phyloP scores from a whole-genome alignment of 768 basidiomycete genomes.

The Lentinula sp. region DNA sequence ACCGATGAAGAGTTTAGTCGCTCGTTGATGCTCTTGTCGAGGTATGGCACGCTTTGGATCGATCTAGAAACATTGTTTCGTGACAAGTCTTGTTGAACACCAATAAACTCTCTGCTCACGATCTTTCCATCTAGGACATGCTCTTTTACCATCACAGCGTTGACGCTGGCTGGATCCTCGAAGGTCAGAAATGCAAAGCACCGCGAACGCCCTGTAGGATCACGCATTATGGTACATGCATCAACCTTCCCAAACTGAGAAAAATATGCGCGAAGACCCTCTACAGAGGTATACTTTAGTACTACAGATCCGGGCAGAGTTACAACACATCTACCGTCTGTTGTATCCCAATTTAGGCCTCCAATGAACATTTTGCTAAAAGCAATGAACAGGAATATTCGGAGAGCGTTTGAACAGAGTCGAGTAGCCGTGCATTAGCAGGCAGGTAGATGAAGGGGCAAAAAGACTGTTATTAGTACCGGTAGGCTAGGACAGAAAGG shows the following conservation, averaged over 20 bases:
- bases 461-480: slow-evolving; percentile 73
- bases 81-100: slow-evolving; percentile 4
- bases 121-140: slow-evolving; percentile 97
- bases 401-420: slow-evolving; percentile 13
- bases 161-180: slow-evolving; percentile 87
- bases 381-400: slow-evolving; percentile 13
- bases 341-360: slow-evolving; percentile 99
- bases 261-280: slow-evolving; percentile 82
- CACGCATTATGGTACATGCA: slow-evolving; percentile 98
- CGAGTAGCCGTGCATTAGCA: slow-evolving; percentile 16
- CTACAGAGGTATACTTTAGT: slow-evolving; percentile 42
- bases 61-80: slow-evolving; percentile 51
- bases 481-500: slow-evolving; percentile 63
- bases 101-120: slow-evolving; percentile 43
- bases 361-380: slow-evolving; percentile 99
- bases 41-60: slow-evolving; percentile 99
- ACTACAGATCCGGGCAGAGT: slow-evolving; percentile 30
- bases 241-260: slow-evolving; percentile 95
- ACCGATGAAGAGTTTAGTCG: slow-evolving; percentile 94
- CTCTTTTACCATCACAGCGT: slow-evolving; percentile 92
- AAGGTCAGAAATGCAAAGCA: slow-evolving; percentile 99
- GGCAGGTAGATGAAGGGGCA: slow-evolving; percentile 22
- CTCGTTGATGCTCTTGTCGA: slow-evolving; percentile 88
- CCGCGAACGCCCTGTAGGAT: slow-evolving; percentile 87
- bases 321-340: slow-evolving; percentile 75